Evolutionary conservation across 306 rosid species (phyloP).

Genomic region (Castanopsis chinensis): DNA sequence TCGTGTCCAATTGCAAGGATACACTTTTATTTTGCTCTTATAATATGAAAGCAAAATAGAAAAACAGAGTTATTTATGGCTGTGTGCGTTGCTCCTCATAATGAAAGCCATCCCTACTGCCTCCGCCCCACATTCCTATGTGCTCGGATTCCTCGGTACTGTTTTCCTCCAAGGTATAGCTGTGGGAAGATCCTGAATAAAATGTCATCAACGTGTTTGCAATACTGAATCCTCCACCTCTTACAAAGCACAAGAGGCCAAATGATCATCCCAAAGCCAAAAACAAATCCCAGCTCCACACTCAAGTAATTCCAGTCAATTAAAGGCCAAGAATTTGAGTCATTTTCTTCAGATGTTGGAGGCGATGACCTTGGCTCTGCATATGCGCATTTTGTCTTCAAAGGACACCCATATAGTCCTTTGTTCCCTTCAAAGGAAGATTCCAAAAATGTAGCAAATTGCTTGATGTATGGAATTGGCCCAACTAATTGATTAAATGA

Average conservation of each 20-base stretch:
- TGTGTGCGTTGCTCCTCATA: too few relatives aligned
- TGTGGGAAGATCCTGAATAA: not conserved
- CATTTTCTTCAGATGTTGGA: not conserved
- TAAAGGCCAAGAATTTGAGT: not conserved
- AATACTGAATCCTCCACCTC: not conserved
- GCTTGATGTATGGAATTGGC: not conserved
- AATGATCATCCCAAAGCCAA: not conserved
- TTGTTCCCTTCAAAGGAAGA: slow-evolving; percentile 8
- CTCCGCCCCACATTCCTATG: not conserved
- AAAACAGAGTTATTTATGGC: too few relatives aligned
- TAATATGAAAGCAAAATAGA: too few relatives aligned
- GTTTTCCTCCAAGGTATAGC: not conserved
- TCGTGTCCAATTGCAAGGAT: too few relatives aligned
- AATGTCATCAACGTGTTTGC: not conserved
- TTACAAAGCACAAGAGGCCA: not conserved
- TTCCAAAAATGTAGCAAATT: slow-evolving; percentile 9
- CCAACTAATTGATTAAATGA: slow-evolving; percentile 28
- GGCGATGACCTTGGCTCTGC: not conserved
- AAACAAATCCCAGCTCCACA: not conserved
- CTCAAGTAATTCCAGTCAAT: not conserved
- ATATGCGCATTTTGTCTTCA: not conserved
- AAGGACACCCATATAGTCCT: slow-evolving; percentile 11
- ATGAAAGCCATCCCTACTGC: slow-evolving; percentile 1
- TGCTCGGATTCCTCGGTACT: not conserved
- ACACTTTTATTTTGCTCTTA: too few relatives aligned